These are phyloP conservation scores for Pseudogymnoascus sp. DNA, from an alignment of 2,329 filamentous ascomycete species.

Conservation along the genomic window DNA sequence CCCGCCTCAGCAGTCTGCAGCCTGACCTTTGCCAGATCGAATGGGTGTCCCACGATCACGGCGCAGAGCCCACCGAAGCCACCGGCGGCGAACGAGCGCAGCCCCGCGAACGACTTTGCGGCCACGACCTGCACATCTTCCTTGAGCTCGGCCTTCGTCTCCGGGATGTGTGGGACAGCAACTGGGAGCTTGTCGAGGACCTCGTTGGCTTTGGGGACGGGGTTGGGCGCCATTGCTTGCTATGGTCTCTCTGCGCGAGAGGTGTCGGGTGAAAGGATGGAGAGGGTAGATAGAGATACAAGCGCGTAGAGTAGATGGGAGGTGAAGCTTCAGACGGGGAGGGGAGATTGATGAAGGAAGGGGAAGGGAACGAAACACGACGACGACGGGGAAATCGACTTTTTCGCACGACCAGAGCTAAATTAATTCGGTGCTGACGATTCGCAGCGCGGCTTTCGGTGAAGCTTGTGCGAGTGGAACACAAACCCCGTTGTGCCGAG, in stretches of 20 bases:
- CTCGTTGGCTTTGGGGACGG: constrained; percentile 1
- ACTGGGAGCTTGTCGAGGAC: not conserved
- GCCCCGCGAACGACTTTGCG: constrained; percentile 41
- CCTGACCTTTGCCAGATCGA: constrained; percentile 95
- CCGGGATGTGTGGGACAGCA: constrained; percentile 26
- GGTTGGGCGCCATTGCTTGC: not conserved
- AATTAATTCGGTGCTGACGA: not conserved
- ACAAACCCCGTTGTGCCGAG: constrained; percentile 1
- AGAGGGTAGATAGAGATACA: not conserved
- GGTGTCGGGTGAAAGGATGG: not conserved
- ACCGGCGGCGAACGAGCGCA: constrained; percentile 79
- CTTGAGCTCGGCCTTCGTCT: constrained; percentile 28
- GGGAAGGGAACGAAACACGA: not conserved
- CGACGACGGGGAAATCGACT: not conserved
- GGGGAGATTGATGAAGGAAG: not conserved
- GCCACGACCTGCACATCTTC: constrained; percentile 21
- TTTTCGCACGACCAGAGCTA: constrained; percentile 7
- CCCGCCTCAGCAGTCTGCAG: constrained; percentile 93
- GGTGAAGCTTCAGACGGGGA: not conserved
- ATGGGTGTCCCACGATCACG: constrained; percentile 89
- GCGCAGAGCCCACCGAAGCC: constrained; percentile 91
- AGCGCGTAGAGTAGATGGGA: not conserved
- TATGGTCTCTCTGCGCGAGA: not conserved
- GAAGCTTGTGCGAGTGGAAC: constrained; percentile 11
- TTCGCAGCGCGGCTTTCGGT: not conserved